These are phyloP conservation scores for Gamarada debralockiae DNA, from an alignment of 495 filamentous ascomycete species.

Conservation along the genomic window DNA sequence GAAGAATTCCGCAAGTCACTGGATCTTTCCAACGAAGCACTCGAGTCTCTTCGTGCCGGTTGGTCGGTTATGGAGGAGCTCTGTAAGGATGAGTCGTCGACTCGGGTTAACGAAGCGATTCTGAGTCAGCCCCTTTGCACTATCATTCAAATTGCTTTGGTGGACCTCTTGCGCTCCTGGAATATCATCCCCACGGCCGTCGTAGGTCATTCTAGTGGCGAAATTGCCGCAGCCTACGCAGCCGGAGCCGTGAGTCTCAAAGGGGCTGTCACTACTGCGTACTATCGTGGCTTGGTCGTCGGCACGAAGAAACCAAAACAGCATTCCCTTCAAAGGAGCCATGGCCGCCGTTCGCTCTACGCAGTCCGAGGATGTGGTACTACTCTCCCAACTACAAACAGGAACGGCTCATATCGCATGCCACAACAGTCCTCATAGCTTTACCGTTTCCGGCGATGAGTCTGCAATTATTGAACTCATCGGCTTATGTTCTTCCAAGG, in stretches of 20 bases:
- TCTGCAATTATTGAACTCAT: slow-evolving; percentile 43
- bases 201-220: slow-evolving; percentile 62
- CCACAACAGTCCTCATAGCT: slow-evolving; percentile 54
- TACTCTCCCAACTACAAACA: slow-evolving; percentile 3
- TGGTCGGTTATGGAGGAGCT: too few species aligned
- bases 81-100: too few species aligned
- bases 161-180: slow-evolving; percentile 51
- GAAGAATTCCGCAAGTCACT: too few species aligned
- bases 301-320: not conserved
- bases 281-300: slow-evolving; percentile 33
- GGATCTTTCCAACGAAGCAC: too few species aligned
- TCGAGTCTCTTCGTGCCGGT: too few species aligned
- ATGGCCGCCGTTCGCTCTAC: slow-evolving; percentile 52
- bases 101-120: too few species aligned
- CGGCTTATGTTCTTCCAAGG: too few species aligned
- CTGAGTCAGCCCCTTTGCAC: slow-evolving; percentile 50
- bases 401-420: slow-evolving; percentile 32
- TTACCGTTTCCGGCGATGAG: slow-evolving; percentile 55
- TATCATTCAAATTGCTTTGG: slow-evolving; percentile 49
- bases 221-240: slow-evolving; percentile 57
- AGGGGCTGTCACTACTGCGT: slow-evolving; percentile 47
- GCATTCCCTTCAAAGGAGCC: slow-evolving; percentile 27
- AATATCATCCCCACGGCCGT: slow-evolving; percentile 51
- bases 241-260: slow-evolving; percentile 46
- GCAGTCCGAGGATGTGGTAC: slow-evolving; percentile 37